Conservation (phyloP, 345 rosid species). For the Salix viminalis region DNA sequence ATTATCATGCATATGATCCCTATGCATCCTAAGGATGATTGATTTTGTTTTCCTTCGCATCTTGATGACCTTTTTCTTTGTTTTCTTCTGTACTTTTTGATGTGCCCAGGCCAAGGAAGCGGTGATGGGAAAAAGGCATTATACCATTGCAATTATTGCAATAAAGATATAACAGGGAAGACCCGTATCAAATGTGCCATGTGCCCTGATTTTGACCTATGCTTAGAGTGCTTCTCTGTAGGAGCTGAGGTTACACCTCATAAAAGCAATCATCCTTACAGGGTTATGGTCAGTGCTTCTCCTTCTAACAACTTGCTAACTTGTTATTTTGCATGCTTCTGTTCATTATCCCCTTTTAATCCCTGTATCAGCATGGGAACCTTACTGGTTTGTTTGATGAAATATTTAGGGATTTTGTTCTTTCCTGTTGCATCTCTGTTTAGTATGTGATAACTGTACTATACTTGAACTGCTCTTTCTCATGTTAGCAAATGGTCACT, state of each 20-base stretch:
- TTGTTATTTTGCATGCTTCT: background rate
- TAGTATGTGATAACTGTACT: background rate
- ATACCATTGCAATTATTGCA: conserved; percentile 97
- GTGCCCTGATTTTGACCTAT: conserved; percentile 96
- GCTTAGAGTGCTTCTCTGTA: conserved; percentile 90
- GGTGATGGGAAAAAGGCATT: conserved; percentile 75
- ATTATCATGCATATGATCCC: background rate
- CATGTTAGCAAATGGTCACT: background rate
- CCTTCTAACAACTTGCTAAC: conserved; percentile 2
- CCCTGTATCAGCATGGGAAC: background rate
- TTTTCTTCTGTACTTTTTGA: conserved; percentile 1
- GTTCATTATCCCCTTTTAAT: background rate
- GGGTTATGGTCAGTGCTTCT: conserved; percentile 79
- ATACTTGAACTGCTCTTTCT: background rate
- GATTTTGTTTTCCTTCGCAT: conserved; percentile 3
- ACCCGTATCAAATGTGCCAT: conserved; percentile 86
- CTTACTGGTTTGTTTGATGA: background rate
- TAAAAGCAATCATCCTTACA: conserved; percentile 74
- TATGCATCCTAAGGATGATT: background rate
- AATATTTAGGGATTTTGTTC: background rate
- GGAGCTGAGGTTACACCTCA: conserved; percentile 94
- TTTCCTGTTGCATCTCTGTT: background rate
- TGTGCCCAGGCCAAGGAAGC: conserved; percentile 61
- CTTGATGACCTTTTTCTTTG: background rate
- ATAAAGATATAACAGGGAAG: conserved; percentile 88